Conservation (phyloP, 495 filamentous ascomycete genomes). For the Pyronema domesticum region DNA sequence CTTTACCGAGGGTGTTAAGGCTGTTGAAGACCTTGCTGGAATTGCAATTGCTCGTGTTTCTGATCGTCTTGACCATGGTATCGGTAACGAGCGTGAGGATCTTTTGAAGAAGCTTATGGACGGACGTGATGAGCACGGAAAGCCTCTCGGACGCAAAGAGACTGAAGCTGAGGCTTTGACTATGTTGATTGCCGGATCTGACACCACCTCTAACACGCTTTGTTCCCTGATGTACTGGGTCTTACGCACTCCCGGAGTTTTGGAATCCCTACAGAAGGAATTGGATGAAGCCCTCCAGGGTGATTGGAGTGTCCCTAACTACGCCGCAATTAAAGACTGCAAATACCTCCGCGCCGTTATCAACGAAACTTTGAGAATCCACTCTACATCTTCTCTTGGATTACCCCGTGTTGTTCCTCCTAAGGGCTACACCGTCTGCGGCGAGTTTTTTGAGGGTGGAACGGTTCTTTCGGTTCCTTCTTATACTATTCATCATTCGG, state of each 20-base stretch:
- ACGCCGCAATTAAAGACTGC: conserved; percentile 38
- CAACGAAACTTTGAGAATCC: conserved; percentile 77
- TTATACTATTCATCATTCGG: conserved; percentile 74
- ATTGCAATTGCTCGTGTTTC: conserved; percentile 70
- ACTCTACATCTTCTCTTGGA: conserved; percentile 74
- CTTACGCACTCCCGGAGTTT: conserved; percentile 49
- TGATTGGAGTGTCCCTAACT: conserved; percentile 45
- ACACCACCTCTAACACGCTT: conserved; percentile 78
- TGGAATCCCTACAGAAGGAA: conserved; percentile 50
- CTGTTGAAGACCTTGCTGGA: conserved; percentile 49
- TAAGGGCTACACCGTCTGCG: conserved; percentile 35
- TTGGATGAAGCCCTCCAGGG: conserved; percentile 51
- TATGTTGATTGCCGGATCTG: conserved; percentile 76
- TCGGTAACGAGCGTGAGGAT: conserved; percentile 47
- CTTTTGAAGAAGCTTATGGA: conserved; percentile 73
- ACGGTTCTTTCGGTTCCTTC: conserved; percentile 46
- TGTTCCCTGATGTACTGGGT: conserved; percentile 73
- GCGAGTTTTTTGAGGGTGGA: conserved; percentile 29
- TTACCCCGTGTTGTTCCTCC: conserved; percentile 65
- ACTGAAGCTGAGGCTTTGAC: conserved; percentile 78
- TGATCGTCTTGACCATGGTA: conserved; percentile 48
- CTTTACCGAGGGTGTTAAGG: conserved; percentile 43
- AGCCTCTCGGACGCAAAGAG: conserved; percentile 55
- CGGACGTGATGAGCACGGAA: conserved; percentile 62
- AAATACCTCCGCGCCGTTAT: conserved; percentile 65